Evolutionary conservation across 2,329 filamentous ascomycete species (phyloP).

Genomic region (Trichoderma lentiforme): DNA sequence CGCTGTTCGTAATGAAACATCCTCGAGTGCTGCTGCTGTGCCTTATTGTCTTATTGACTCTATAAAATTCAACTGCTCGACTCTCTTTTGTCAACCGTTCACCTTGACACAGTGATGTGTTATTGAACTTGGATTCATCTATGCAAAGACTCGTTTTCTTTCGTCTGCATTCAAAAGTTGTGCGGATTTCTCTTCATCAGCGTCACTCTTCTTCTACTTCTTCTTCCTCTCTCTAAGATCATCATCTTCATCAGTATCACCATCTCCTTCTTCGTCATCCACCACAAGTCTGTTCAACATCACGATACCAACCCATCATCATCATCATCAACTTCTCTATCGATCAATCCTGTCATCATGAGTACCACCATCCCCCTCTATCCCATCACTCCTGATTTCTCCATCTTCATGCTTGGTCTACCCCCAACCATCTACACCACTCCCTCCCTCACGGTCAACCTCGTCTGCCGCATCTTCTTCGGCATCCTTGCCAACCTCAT

Average conservation of each 20-base stretch:
- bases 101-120: neutral
- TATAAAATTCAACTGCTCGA: conserved; percentile 2
- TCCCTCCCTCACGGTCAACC: conserved; percentile 41
- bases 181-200: neutral
- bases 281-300: neutral
- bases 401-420: conserved; percentile 12
- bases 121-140: neutral
- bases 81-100: neutral
- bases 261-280: neutral
- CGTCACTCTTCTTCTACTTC: neutral
- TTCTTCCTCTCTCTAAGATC: neutral
- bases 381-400: conserved; percentile 16
- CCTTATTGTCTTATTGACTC: neutral
- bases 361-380: neutral
- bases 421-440: conserved; percentile 24
- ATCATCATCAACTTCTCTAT: neutral
- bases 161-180: neutral
- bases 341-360: neutral
- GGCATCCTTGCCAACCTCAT: conserved; percentile 43
- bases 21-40: neutral
- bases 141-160: neutral
- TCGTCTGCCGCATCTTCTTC: conserved; percentile 47
- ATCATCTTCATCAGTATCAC: neutral
- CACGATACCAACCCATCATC: neutral
- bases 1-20: neutral